phyloP scores from a whole-genome alignment of 2,329 filamentous ascomycete genomes.

The Trichoderma aggressivum region DNA sequence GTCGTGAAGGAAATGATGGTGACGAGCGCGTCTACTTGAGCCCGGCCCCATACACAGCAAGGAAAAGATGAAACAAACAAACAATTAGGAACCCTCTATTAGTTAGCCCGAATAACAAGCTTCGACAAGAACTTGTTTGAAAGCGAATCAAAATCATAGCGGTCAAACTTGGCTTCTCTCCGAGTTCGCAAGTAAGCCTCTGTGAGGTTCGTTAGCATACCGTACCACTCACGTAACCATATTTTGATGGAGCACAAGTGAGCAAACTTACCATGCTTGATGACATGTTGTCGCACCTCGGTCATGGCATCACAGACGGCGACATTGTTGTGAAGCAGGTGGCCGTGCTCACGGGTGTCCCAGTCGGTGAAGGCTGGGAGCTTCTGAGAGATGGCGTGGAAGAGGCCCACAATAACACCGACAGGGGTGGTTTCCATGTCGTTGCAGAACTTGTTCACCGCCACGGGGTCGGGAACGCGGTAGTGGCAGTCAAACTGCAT shows the following conservation, averaged over 20 bases:
- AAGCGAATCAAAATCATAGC: constrained; percentile 87
- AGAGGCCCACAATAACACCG: constrained; percentile 92
- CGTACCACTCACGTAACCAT: background rate
- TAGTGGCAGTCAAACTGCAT: constrained; percentile 99
- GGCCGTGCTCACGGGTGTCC: constrained; percentile 88
- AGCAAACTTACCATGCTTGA: constrained; percentile 76
- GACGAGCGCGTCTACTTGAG: constrained; percentile 13
- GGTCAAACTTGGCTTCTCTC: constrained; percentile 77
- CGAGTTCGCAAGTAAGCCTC: constrained; percentile 83
- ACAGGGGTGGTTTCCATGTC: constrained; percentile 97
- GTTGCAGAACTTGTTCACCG: constrained; percentile 89
- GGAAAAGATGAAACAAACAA: background rate
- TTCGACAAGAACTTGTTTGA: constrained; percentile 98
- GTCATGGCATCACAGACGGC: constrained; percentile 96
- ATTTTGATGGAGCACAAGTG: background rate
- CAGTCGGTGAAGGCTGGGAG: constrained; percentile 88
- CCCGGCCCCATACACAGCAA: constrained; percentile 18
- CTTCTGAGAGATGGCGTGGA: constrained; percentile 97
- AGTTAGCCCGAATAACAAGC: constrained; percentile 88
- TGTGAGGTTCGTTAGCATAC: constrained; percentile 40
- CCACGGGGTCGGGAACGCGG: constrained; percentile 77
- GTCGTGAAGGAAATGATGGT: constrained; percentile 23
- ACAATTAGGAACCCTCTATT: background rate
- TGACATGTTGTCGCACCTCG: constrained; percentile 87
- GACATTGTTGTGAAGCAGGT: constrained; percentile 83